Evolutionary conservation across 2,329 filamentous ascomycete genomes (phyloP).

Genomic region (Beauveria australis): DNA sequence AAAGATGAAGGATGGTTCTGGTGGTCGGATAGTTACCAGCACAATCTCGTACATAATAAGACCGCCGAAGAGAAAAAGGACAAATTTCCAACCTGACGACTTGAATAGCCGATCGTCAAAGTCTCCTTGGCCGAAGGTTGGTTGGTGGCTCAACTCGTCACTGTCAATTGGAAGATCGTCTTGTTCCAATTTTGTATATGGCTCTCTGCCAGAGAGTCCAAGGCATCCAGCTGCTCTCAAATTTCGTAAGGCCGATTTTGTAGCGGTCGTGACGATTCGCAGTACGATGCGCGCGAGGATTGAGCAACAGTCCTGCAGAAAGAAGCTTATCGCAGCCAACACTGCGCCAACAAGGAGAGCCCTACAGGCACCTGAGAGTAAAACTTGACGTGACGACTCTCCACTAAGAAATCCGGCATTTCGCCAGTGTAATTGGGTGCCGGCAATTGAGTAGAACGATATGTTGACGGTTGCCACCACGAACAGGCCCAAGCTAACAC

Average conservation of each 20-base stretch:
- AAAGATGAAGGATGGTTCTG: slow-evolving; percentile 24
- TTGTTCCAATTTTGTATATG: not conserved
- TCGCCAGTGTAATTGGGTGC: slow-evolving; percentile 22
- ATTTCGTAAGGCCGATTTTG: not conserved
- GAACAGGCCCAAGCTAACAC: not conserved
- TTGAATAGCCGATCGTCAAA: not conserved
- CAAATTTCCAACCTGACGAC: not conserved
- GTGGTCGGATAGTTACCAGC: slow-evolving; percentile 20
- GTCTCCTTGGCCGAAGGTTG: not conserved
- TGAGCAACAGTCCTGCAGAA: slow-evolving; percentile 17
- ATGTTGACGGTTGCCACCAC: slow-evolving; percentile 14
- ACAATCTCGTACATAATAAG: slow-evolving; percentile 17
- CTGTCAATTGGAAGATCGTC: not conserved
- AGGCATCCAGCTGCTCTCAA: not conserved
- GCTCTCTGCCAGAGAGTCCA: not conserved
- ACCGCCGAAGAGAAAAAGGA: slow-evolving; percentile 11
- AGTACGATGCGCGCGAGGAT: slow-evolving; percentile 14
- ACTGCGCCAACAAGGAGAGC: slow-evolving; percentile 10
- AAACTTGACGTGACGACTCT: slow-evolving; percentile 17
- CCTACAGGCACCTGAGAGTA: slow-evolving; percentile 19
- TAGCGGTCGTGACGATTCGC: slow-evolving; percentile 16
- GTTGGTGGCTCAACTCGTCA: not conserved
- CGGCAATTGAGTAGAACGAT: slow-evolving; percentile 24
- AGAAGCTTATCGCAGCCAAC: slow-evolving; percentile 14
- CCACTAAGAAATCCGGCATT: slow-evolving; percentile 19